Evolutionary conservation across 331 rosid genomes (phyloP).

Genomic region (Acacia concinna): DNA sequence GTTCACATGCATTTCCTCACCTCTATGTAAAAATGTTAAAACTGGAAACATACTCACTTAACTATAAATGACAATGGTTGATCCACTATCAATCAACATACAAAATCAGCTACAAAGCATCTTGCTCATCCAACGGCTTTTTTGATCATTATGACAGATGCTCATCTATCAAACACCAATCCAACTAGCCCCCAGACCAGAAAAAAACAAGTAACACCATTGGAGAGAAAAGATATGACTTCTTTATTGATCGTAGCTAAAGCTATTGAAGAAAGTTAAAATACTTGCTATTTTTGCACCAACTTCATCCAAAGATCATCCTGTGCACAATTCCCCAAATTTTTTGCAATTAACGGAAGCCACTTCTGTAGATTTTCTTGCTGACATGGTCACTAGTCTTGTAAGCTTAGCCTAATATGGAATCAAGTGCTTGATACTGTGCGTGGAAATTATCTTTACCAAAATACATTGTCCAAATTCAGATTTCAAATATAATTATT

Average conservation of each 20-base stretch:
- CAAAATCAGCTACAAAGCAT: neutral
- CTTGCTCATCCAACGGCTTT: neutral
- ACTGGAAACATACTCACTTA: neutral
- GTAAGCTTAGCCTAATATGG: neutral
- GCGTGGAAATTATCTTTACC: conserved; percentile 7
- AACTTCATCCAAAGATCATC: neutral
- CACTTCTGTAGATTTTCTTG: neutral
- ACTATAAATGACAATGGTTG: neutral
- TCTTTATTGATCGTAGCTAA: neutral
- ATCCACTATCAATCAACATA: neutral
- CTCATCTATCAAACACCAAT: neutral
- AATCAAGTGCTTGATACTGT: conserved; percentile 3
- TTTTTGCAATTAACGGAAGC: neutral
- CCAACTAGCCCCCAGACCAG: neutral
- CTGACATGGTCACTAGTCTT: neutral
- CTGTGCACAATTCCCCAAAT: neutral
- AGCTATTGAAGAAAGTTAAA: neutral
- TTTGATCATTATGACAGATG: neutral
- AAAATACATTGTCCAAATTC: conserved; percentile 13
- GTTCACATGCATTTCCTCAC: neutral
- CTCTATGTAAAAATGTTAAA: neutral
- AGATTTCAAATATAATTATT: neutral
- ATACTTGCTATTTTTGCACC: neutral
- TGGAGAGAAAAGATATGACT: neutral
- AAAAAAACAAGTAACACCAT: neutral